Percentiles rank a stretch among this genome's conserved stretches.
These are phyloP conservation scores for Polytrichum commune DNA, from an alignment of 225 moss, liverwort and hornwort species.

Conservation along the genomic window DNA sequence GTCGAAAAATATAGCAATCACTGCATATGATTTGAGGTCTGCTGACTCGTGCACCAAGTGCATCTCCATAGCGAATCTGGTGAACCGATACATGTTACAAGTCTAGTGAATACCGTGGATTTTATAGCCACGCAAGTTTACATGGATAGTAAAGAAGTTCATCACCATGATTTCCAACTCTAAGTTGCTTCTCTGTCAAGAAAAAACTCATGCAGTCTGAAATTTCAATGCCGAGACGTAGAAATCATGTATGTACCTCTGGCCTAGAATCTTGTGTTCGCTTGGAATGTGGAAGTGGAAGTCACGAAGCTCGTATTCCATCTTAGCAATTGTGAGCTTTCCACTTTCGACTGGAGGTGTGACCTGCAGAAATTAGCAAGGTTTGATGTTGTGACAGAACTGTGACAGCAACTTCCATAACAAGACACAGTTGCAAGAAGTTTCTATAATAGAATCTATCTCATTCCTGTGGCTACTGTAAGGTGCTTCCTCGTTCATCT, in stretches of 20 bases:
- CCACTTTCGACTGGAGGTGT: slow-evolving; percentile 22
- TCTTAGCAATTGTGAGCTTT: slow-evolving; percentile 24
- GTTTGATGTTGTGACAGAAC: too few relatives aligned
- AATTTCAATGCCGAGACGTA: not conserved
- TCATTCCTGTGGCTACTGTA: too few relatives aligned
- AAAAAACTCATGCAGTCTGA: too few relatives aligned
- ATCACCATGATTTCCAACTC: not conserved
- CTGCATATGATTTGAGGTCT: slow-evolving; percentile 32
- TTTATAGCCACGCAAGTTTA: not conserved
- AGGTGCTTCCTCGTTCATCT: too few relatives aligned
- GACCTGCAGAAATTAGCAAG: slow-evolving; percentile 19
- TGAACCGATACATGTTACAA: not conserved
- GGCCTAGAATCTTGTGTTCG: slow-evolving; percentile 63
- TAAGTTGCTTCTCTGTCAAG: not conserved
- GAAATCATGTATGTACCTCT: slow-evolving; percentile 29
- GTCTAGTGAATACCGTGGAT: not conserved
- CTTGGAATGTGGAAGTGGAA: slow-evolving; percentile 76
- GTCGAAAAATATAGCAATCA: slow-evolving; percentile 50
- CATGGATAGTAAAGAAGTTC: not conserved
- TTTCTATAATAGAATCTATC: too few relatives aligned
- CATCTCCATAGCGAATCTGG: slow-evolving; percentile 78
- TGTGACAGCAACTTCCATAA: too few relatives aligned
- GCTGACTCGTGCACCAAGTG: slow-evolving; percentile 68
- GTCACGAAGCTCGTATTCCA: slow-evolving; percentile 32
- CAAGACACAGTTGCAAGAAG: too few relatives aligned